Evolutionary conservation across 805 yeast species (phyloP), one percentile per base, ranked within the genome.

Genomic region (Saccharomycopsis selenospora): DNA sequence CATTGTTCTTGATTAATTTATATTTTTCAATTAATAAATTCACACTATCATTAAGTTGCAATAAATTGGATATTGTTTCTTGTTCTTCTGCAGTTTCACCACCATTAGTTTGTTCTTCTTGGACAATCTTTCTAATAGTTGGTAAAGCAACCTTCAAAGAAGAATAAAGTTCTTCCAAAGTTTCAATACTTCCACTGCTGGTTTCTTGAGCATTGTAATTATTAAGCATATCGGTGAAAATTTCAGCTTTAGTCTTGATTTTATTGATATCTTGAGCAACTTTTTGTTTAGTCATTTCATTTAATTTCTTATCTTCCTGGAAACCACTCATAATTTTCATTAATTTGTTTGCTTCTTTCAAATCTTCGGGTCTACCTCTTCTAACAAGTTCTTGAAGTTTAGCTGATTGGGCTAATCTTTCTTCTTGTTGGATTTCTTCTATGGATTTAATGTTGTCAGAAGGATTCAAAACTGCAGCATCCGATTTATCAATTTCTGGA

Each of bases 291-390:
- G 88, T 85, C 58, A 82, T 85, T 47, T 79, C 77, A 52, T 75
- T 69, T 17, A 75, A 69, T 10, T 63, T 59, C 52, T 80, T 78
- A 62, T 89, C 96, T 59, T 85, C 88, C 64, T 85, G 85, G 71
- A 88, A 93, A 4, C 99, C 99, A 3, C 98, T 95, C 96, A 93
- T 89, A 57, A 93, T 80, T 64, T 91, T 89, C 99, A 93, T 93
- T 65, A 93, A 75, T 57, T 85, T 87, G 66, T 93, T 93, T 40
- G 99, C 99, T 66, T 93, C 99, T 58, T 83, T 86, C 61, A 93
- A 76, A 67, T 93, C 99, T 55, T 82, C 85, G 4, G 99, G 98
- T 64, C 86, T 84, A 38, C 98, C 99, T 59, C 97, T 77, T 67
- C 98, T 81, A 54, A 93, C 85, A 54, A 93, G 74, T 65, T 93